phyloP scores from a whole-genome alignment of 2,329 filamentous ascomycete genomes.

The Exophiala sideris region DNA sequence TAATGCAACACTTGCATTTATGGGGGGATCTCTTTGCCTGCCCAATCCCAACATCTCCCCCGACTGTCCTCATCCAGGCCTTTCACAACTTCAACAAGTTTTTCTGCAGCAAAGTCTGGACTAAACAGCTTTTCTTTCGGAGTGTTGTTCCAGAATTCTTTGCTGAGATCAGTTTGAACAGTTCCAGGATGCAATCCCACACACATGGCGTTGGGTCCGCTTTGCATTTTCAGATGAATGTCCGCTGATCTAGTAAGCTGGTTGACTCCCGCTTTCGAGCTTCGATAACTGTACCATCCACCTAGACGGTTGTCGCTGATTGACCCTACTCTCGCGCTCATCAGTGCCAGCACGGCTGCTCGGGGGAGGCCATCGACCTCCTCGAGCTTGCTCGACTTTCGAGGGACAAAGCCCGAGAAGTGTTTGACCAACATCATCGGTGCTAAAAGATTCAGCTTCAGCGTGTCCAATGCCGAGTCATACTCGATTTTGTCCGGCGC shows the following conservation, averaged over 20 bases:
- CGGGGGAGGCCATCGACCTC: slow-evolving; percentile 24
- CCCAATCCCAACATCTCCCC: slow-evolving; percentile 28
- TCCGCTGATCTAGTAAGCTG: slow-evolving; percentile 70
- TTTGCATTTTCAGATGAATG: slow-evolving; percentile 57
- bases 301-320: slow-evolving; percentile 69
- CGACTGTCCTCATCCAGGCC: slow-evolving; percentile 53
- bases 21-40: slow-evolving; percentile 25
- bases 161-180: slow-evolving; percentile 70
- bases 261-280: slow-evolving; percentile 71
- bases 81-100: slow-evolving; percentile 59
- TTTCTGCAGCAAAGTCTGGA: slow-evolving; percentile 63
- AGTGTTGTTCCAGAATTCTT: slow-evolving; percentile 67
- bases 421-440: slow-evolving; percentile 75
- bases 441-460: slow-evolving; percentile 69
- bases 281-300: slow-evolving; percentile 79
- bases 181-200: slow-evolving; percentile 77
- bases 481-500: slow-evolving; percentile 63
- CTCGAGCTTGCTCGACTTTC: slow-evolving; percentile 47
- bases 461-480: slow-evolving; percentile 61
- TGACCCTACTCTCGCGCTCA: slow-evolving; percentile 75
- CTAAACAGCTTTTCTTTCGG: slow-evolving; percentile 62
- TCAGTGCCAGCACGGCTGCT: slow-evolving; percentile 64
- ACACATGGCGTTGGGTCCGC: slow-evolving; percentile 62
- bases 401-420: slow-evolving; percentile 66
- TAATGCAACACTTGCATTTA: background rate